Evolutionary conservation across 345 rosid species (phyloP).

Genomic region (Hibiscus syriacus): DNA sequence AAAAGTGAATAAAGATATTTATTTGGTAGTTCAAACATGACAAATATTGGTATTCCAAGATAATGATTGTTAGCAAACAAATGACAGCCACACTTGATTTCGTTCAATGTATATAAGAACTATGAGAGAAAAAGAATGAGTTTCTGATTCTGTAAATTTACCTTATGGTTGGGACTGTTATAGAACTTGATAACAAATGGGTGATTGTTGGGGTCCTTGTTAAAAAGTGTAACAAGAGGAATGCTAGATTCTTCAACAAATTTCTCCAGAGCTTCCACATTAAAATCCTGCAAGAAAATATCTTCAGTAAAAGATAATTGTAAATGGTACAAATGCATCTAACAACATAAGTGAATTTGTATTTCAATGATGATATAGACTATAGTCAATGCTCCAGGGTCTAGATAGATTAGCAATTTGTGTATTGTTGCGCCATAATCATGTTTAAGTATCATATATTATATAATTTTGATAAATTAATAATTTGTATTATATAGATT

Average conservation of each 20-base stretch:
- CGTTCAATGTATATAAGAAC: background rate
- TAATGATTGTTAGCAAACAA: background rate
- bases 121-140: background rate
- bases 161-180: constrained; percentile 68
- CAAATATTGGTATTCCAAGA: background rate
- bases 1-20: background rate
- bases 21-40: background rate
- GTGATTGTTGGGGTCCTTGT: constrained; percentile 66
- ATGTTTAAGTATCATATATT: background rate
- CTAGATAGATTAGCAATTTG: background rate
- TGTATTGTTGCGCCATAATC: background rate
- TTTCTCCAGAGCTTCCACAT: constrained; percentile 67
- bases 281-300: constrained; percentile 56
- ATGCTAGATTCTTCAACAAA: constrained; percentile 69
- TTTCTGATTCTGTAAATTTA: constrained; percentile 8
- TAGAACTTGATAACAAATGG: constrained; percentile 77
- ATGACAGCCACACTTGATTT: background rate
- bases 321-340: background rate
- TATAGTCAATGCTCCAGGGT: background rate
- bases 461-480: background rate
- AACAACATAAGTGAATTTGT: background rate
- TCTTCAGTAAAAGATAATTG: background rate
- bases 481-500: background rate
- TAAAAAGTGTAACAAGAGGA: constrained; percentile 63
- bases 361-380: background rate